Conservation (phyloP, 2,329 filamentous ascomycete species). For the Trichoderma arundinaceum region DNA sequence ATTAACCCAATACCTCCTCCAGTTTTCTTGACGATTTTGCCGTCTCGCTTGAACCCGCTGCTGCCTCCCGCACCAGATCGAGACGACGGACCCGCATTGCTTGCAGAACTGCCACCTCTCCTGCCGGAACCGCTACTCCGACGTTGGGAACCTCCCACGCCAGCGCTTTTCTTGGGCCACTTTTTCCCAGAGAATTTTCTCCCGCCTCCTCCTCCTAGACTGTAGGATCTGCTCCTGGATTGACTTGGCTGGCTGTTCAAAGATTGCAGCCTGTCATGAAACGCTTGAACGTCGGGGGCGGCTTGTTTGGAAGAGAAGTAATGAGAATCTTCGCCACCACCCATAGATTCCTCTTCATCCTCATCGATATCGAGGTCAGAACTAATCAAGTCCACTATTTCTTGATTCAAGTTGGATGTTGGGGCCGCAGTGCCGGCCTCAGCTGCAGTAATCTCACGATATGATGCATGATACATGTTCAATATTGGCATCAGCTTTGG, state of each 20-base stretch:
- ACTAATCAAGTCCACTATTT: slow-evolving; percentile 63
- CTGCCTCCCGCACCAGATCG: slow-evolving; percentile 34
- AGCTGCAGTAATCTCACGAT: slow-evolving; percentile 45
- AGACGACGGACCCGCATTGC: slow-evolving; percentile 31
- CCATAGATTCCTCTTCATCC: slow-evolving; percentile 47
- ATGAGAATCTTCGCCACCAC: slow-evolving; percentile 51
- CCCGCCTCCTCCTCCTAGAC: slow-evolving; percentile 38
- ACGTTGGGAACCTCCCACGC: slow-evolving; percentile 42
- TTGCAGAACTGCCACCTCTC: slow-evolving; percentile 40
- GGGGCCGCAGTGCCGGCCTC: slow-evolving; percentile 32
- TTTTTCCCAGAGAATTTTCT: slow-evolving; percentile 42
- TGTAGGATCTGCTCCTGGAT: slow-evolving; percentile 38
- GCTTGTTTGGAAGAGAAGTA: slow-evolving; percentile 50
- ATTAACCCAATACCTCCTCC: slow-evolving; percentile 47
- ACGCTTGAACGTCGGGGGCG: slow-evolving; percentile 44
- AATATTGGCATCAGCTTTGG: slow-evolving; percentile 65
- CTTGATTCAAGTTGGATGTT: slow-evolving; percentile 40
- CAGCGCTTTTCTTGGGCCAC: slow-evolving; percentile 39
- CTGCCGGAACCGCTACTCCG: slow-evolving; percentile 40
- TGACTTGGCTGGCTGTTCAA: slow-evolving; percentile 40
- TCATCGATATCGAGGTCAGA: slow-evolving; percentile 50
- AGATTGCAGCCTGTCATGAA: slow-evolving; percentile 43
- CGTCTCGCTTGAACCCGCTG: slow-evolving; percentile 38
- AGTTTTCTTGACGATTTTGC: slow-evolving; percentile 44
- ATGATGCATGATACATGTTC: slow-evolving; percentile 52